Evolutionary conservation across 306 rosid genomes (phyloP).

Genomic region (Lathyrus tuberosus): DNA sequence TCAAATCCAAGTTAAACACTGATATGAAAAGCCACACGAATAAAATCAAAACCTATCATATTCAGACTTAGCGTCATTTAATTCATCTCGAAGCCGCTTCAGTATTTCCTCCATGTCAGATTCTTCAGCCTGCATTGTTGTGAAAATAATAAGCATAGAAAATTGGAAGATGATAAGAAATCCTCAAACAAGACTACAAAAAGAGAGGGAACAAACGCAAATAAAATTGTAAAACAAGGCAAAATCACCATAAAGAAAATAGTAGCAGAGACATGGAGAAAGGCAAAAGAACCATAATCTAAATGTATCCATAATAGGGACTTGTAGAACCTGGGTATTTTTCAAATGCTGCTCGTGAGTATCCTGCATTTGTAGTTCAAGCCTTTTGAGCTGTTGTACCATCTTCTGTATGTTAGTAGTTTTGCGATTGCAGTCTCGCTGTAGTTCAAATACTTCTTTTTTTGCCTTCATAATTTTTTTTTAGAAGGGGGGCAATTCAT

Average conservation of each 20-base stretch:
- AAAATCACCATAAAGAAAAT: slow-evolving; percentile 12
- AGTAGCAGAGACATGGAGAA: slow-evolving; percentile 19
- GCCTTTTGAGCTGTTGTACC: slow-evolving; percentile 46
- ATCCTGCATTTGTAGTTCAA: slow-evolving; percentile 68
- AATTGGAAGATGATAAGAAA: slow-evolving; percentile 1
- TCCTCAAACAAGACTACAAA: slow-evolving; percentile 9
- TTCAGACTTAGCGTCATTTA: slow-evolving; percentile 51
- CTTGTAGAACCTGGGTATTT: slow-evolving; percentile 69
- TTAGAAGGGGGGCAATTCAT: slow-evolving; percentile 10
- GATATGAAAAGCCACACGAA: slow-evolving; percentile 28
- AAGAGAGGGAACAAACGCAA: neutral
- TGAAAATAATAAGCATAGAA: slow-evolving; percentile 19
- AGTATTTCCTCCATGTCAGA: slow-evolving; percentile 68
- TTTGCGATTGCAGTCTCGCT: slow-evolving; percentile 57
- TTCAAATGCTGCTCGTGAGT: slow-evolving; percentile 64
- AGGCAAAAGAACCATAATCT: slow-evolving; percentile 7
- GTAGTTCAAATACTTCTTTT: slow-evolving; percentile 59
- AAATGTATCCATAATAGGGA: slow-evolving; percentile 33
- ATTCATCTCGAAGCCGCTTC: slow-evolving; percentile 58
- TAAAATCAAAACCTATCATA: slow-evolving; percentile 52
- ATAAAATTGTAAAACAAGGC: slow-evolving; percentile 1
- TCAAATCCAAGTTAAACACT: slow-evolving; percentile 36
- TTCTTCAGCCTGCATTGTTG: slow-evolving; percentile 72
- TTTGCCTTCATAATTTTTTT: slow-evolving; percentile 56
- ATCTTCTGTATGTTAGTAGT: slow-evolving; percentile 50